Conservation (phyloP, 441 rosid species). For the Bruguiera hainesii region DNA sequence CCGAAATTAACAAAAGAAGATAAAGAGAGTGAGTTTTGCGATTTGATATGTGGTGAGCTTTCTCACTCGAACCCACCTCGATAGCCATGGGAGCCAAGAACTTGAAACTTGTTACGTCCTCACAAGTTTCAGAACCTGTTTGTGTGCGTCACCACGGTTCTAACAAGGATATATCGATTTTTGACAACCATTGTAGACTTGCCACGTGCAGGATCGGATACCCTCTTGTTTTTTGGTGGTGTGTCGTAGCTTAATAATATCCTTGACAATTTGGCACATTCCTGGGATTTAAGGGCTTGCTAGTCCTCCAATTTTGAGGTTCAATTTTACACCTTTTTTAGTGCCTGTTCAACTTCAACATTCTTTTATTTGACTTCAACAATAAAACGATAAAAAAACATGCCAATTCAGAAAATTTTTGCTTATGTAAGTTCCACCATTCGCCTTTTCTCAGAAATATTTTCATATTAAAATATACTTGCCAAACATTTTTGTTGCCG, state of each 20-base stretch:
- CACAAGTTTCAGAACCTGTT: background rate
- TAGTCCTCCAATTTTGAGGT: too few relatives aligned
- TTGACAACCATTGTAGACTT: background rate
- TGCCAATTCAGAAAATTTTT: too few relatives aligned
- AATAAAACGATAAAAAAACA: too few relatives aligned
- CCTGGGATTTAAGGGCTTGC: too few relatives aligned
- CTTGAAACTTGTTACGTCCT: background rate
- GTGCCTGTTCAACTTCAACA: too few relatives aligned
- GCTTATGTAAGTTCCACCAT: too few relatives aligned
- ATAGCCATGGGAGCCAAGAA: constrained; percentile 45
- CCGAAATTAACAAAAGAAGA: too few relatives aligned
- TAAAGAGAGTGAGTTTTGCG: background rate
- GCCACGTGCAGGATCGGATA: constrained; percentile 43
- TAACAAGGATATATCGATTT: background rate
- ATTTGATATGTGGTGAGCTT: background rate
- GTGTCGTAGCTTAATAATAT: background rate
- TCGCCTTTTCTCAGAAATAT: too few relatives aligned
- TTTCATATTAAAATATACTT: too few relatives aligned
- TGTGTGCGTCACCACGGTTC: background rate
- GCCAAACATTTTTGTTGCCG: too few relatives aligned
- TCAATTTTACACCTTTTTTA: too few relatives aligned
- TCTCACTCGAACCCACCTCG: constrained; percentile 43
- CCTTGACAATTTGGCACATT: background rate
- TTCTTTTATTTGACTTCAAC: too few relatives aligned
- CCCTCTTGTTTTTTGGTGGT: constrained; percentile 34